Evolutionary conservation across 768 basidiomycete species (phyloP).

Genomic region (Lentinula boryana): DNA sequence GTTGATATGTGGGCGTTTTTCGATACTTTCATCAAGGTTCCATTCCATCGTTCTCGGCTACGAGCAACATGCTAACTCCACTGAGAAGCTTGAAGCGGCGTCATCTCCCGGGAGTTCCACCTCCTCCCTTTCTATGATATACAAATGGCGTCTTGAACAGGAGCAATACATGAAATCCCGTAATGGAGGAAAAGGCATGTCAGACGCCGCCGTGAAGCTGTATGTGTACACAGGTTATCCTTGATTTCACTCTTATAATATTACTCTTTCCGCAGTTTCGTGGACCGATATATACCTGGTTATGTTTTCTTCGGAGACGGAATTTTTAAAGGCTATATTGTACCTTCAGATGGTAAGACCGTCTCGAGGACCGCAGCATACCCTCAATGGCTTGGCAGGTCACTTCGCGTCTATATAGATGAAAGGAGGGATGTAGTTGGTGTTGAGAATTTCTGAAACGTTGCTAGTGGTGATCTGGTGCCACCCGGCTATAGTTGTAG

Average conservation of each 20-base stretch:
- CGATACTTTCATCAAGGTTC: constrained; percentile 72
- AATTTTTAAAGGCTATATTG: constrained; percentile 22
- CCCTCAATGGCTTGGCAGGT: constrained; percentile 38
- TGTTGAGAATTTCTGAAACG: constrained; percentile 33
- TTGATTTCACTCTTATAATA: neutral
- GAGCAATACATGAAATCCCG: constrained; percentile 82
- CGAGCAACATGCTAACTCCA: neutral
- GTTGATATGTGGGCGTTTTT: constrained; percentile 64
- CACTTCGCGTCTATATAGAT: constrained; percentile 51
- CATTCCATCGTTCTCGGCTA: constrained; percentile 1
- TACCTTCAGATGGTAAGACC: neutral
- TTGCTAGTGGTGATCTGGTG: neutral
- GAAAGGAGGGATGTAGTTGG: constrained; percentile 41
- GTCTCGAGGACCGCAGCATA: constrained; percentile 3
- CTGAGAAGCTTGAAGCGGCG: constrained; percentile 23
- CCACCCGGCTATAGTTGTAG: too few species aligned
- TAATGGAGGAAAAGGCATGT: constrained; percentile 88
- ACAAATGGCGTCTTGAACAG: constrained; percentile 86
- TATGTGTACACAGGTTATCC: constrained; percentile 16
- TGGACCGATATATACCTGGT: constrained; percentile 91
- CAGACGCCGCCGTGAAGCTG: constrained; percentile 68
- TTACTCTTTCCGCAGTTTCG: constrained; percentile 47
- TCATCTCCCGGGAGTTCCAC: constrained; percentile 15
- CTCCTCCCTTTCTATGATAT: constrained; percentile 51
- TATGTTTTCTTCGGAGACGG: constrained; percentile 83